Evolutionary conservation across 164 flowering plant species (phyloP).

Genomic region (Vitis labrusca): DNA sequence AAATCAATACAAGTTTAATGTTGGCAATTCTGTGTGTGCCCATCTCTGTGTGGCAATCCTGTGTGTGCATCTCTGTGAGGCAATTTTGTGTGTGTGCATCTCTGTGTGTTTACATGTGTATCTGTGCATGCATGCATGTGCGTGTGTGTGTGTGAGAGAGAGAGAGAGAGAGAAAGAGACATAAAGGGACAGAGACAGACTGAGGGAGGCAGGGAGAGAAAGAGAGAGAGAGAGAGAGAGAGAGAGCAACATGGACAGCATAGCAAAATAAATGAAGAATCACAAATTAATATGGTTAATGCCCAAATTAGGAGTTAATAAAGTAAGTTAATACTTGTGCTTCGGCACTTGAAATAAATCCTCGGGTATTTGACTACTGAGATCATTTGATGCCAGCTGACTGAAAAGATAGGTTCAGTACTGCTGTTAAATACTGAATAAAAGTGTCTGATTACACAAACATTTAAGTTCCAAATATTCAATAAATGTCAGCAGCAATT

Average conservation of each 20-base stretch:
- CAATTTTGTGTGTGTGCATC: too few species aligned
- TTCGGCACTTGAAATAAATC: slow-evolving; percentile 50
- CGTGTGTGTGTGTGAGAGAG: background rate
- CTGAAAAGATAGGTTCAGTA: slow-evolving; percentile 44
- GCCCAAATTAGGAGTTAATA: background rate
- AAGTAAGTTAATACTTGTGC: slow-evolving; percentile 58
- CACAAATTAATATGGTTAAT: background rate
- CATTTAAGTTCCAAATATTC: too few species aligned
- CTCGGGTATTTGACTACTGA: slow-evolving; percentile 40
- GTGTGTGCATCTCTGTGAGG: background rate
- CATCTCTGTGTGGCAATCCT: background rate
- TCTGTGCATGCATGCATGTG: background rate
- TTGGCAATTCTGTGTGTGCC: background rate
- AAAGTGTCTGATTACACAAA: background rate
- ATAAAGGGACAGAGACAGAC: too few species aligned
- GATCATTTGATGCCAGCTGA: slow-evolving; percentile 68
- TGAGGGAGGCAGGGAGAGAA: too few species aligned
- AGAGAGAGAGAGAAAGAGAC: too few species aligned
- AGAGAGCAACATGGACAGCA: background rate
- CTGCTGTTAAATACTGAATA: slow-evolving; percentile 2
- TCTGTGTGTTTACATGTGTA: too few species aligned
- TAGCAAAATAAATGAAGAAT: background rate
- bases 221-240: too few species aligned
- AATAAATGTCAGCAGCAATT: too few species aligned
- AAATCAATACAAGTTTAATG: slow-evolving; percentile 9